These are phyloP conservation scores for Penicillium corylophilum DNA, from an alignment of 2,329 filamentous ascomycete genomes.

Conservation along the genomic window DNA sequence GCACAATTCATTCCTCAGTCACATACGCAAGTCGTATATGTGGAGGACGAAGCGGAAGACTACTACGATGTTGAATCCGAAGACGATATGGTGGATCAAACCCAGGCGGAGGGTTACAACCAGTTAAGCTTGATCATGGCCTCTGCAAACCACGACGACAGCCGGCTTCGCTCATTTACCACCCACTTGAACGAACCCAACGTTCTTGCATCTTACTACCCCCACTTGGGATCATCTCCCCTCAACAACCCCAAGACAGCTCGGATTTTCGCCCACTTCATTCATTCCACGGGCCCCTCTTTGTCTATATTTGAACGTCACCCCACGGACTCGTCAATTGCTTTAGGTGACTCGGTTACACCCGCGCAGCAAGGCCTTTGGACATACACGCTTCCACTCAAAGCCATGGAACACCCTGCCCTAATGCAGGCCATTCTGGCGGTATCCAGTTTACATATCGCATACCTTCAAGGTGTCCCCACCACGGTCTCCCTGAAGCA, in stretches of 20 bases:
- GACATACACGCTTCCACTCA: slow-evolving; percentile 77
- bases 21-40: slow-evolving; percentile 34
- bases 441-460: slow-evolving; percentile 81
- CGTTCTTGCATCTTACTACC: slow-evolving; percentile 64
- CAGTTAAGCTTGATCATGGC: slow-evolving; percentile 46
- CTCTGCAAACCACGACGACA: slow-evolving; percentile 46
- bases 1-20: slow-evolving; percentile 12
- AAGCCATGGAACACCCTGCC: slow-evolving; percentile 80
- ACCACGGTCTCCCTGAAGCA: slow-evolving; percentile 83
- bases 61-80: slow-evolving; percentile 63
- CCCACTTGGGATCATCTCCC: slow-evolving; percentile 66
- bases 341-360: slow-evolving; percentile 63
- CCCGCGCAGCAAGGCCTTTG: slow-evolving; percentile 59
- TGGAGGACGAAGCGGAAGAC: slow-evolving; percentile 60
- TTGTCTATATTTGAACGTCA: slow-evolving; percentile 87
- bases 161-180: slow-evolving; percentile 50
- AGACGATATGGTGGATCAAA: slow-evolving; percentile 53
- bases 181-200: slow-evolving; percentile 50
- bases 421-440: slow-evolving; percentile 89
- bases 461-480: slow-evolving; percentile 72
- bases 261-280: slow-evolving; percentile 85
- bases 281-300: slow-evolving; percentile 80
- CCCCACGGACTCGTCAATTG: slow-evolving; percentile 67
- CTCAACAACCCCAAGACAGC: slow-evolving; percentile 77
- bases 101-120: slow-evolving; percentile 35